Percentiles rank a stretch among this genome's conserved stretches.
Evolutionary conservation across 352 stramenopile genomes (phyloP).

Genomic region (Phytophthora sojae): DNA sequence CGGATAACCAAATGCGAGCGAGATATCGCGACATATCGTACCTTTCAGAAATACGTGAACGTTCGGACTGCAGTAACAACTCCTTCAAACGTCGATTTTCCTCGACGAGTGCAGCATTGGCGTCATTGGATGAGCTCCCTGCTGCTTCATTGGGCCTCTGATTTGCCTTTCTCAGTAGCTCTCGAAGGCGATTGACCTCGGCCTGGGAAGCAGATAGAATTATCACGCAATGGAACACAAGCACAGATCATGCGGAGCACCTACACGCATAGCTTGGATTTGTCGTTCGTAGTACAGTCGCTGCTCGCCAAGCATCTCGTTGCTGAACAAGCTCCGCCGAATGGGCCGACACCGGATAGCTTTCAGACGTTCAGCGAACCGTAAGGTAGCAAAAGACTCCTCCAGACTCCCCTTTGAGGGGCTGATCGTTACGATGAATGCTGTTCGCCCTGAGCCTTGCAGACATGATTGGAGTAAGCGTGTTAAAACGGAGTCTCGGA

Average conservation of each 20-base stretch:
- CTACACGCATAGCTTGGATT: constrained; percentile 74
- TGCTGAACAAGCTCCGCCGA: constrained; percentile 56
- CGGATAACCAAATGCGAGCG: neutral
- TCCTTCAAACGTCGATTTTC: constrained; percentile 74
- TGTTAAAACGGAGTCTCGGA: constrained; percentile 75
- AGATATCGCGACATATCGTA: constrained; percentile 15
- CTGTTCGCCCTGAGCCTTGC: constrained; percentile 54
- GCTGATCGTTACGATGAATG: constrained; percentile 78
- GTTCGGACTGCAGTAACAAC: constrained; percentile 61
- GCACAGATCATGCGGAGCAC: neutral
- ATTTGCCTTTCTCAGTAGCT: constrained; percentile 54
- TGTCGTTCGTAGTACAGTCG: constrained; percentile 73
- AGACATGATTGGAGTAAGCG: constrained; percentile 74
- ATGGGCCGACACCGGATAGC: constrained; percentile 64
- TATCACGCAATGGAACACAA: neutral
- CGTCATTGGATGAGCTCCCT: constrained; percentile 28
- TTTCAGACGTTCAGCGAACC: constrained; percentile 76
- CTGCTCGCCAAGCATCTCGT: constrained; percentile 61
- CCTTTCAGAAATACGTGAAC: constrained; percentile 52
- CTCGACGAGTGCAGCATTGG: constrained; percentile 62
- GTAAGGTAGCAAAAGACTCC: constrained; percentile 73
- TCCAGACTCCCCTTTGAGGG: constrained; percentile 62
- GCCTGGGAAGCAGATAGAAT: constrained; percentile 31
- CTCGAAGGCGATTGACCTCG: constrained; percentile 62
- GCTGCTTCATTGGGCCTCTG: constrained; percentile 37